Conservation (phyloP, 2,329 filamentous ascomycete species). For the Aspergillus jensenii region DNA sequence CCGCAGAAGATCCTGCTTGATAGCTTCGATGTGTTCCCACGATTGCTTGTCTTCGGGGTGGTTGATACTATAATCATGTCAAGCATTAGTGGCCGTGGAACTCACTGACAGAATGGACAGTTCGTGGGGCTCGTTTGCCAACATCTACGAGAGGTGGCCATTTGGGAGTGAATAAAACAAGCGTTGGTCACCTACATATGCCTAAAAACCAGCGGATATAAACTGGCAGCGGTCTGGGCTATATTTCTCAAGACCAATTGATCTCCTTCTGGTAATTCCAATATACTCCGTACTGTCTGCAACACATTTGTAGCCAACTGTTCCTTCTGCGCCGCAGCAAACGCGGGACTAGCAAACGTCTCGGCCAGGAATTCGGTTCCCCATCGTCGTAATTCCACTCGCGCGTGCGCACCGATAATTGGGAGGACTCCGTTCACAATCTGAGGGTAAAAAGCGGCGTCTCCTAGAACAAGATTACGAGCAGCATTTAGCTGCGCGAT, state of each 20-base stretch:
- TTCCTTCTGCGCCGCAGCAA: conserved; percentile 76
- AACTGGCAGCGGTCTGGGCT: conserved; percentile 84
- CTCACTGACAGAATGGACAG: conserved; percentile 1
- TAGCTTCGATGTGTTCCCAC: conserved; percentile 84
- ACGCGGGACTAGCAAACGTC: conserved; percentile 87
- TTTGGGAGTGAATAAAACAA: conserved; percentile 20
- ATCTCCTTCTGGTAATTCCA: conserved; percentile 74
- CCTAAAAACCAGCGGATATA: conserved; percentile 88
- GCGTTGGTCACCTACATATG: conserved; percentile 74
- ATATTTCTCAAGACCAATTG: conserved; percentile 77
- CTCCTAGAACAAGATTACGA: conserved; percentile 81
- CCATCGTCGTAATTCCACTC: conserved; percentile 87
- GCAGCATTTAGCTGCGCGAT: conserved; percentile 87
- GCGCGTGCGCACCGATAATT: conserved; percentile 74
- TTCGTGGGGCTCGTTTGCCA: background rate
- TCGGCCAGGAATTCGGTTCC: conserved; percentile 94
- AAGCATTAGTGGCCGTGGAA: conserved; percentile 27
- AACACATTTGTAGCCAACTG: conserved; percentile 74
- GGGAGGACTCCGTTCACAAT: conserved; percentile 93
- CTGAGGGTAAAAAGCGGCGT: conserved; percentile 84
- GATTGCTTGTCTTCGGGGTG: conserved; percentile 76
- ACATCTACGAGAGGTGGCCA: conserved; percentile 21
- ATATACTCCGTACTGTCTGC: conserved; percentile 69
- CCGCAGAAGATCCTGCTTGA: conserved; percentile 84
- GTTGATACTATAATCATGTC: conserved; percentile 65